Evolutionary conservation across 345 rosid species (phyloP), one percentile per base, ranked within the genome.

Genomic region (Dimocarpus longan): DNA sequence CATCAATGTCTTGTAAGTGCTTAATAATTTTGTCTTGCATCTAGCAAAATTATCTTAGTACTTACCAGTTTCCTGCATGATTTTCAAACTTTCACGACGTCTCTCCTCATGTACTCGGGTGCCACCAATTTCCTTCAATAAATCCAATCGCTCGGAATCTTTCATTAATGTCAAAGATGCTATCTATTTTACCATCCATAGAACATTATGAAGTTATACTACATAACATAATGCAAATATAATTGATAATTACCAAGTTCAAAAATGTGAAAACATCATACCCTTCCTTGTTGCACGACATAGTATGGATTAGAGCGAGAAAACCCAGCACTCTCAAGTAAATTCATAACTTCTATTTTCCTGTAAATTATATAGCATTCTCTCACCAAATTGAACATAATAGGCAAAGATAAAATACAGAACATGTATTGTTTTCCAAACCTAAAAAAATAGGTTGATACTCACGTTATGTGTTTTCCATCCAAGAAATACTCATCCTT

Each of bases 71-170:
- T 96, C 99, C 79, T 91, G 98, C 98, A 96, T 96, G 77, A 96
- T 94, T 89, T 90, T 96, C 87, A 92, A 89, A 85, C 99, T 96
- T 79, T 96, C 99, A 78, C 94, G 91, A n/a, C 99, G 95, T 82
- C 99, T 92, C 87, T 94, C 99, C 85, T 95, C 99, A 84, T 95
- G 93, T 64, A 95, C 99, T 74, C 99, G 91, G 62, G 98, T 95
- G 48, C 99, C 99, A 88, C 98, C 99, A 72, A 95, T 95, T 88
- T 95, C 99, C 83, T 94, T 93, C 66, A 95, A 90, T 68, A 95
- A 87, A 90, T 96, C 99, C 85, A 96, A 82, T 75, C 99, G 92
- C 89, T 92, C 99, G 40, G 92, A 84, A 66, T 94, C 98, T 93
- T 93, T 95, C 99, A 95, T 95, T 86, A 95, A 72, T 6, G 99